Base-by-base conservation (phyloP, 2,329 filamentous ascomycete species). In the Hypoxylon sp. region DNA sequence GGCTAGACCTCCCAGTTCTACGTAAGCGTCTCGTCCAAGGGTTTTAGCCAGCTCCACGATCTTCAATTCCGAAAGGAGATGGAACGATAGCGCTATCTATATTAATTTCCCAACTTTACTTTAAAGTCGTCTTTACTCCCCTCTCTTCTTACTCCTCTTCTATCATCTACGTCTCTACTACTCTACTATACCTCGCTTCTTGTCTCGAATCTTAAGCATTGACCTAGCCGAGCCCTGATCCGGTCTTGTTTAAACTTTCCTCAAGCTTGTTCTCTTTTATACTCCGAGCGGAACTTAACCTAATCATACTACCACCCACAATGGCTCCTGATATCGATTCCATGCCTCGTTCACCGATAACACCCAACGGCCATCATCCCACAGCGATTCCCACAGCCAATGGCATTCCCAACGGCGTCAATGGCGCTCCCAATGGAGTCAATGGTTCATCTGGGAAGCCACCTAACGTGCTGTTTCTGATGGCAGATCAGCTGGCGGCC, bases 401-500 rank as follows among this genome's bases (percentile, higher is more conserved):
- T 37, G 41, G 53, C 15, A 24, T 34, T 20, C 30, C 28, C 19
- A 58, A 49, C 74, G 67, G 79, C 44, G 20, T 41, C 59, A 51
- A 39, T 50, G 60, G 61, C 52, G n/a, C n/a, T 24, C 28, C 28
- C 19, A 57, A 49, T 73, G 67, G 79, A 44, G 24, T 41, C 58
- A 50, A 39, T 49, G 60, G 60, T 51, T 44, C 75, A 62, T 44
- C 54, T 19, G 39, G 22, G 20, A 82, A 82, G 70, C 85, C 84
- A 75, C 91, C 91, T 64, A 94, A 94, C 78, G 91, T 94, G 70
- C 84, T 94, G 48, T 97, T 95, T 83, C 96, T 97, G 81, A 97
- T 97, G 93, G 94, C 94, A 56, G 94, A 97, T 79, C 94, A 97
- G 81, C 88, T 97, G 77, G 91, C 94, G 17, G 94, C 94, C 26